Evolutionary conservation across 2,329 filamentous ascomycete genomes (phyloP).

Genomic region (Neonectria magnoliae): DNA sequence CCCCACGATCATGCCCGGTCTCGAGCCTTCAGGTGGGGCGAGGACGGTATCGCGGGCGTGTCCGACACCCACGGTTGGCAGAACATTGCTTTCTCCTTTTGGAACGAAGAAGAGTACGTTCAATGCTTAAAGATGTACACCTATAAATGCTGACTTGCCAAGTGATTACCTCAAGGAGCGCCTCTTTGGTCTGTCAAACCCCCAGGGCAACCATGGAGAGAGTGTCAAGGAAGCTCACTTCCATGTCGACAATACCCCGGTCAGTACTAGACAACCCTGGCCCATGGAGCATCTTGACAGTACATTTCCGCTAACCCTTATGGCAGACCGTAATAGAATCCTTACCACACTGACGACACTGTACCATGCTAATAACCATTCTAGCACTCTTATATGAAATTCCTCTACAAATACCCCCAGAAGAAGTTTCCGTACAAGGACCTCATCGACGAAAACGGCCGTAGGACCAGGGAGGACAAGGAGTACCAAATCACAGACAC

Average conservation of each 20-base stretch:
- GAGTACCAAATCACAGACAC: slow-evolving; percentile 96
- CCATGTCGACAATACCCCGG: slow-evolving; percentile 92
- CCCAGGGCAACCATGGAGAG: slow-evolving; percentile 96
- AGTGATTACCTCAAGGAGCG: slow-evolving; percentile 95
- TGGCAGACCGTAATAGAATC: slow-evolving; percentile 56
- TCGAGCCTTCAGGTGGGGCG: slow-evolving; percentile 92
- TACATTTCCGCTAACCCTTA: slow-evolving; percentile 35
- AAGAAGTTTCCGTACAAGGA: slow-evolving; percentile 91
- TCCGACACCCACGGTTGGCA: slow-evolving; percentile 89
- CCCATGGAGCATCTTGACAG: background rate
- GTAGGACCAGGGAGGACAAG: slow-evolving; percentile 76
- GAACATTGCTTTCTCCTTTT: slow-evolving; percentile 95
- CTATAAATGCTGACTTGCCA: slow-evolving; percentile 51
- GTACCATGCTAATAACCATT: slow-evolving; percentile 25
- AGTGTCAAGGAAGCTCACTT: slow-evolving; percentile 97
- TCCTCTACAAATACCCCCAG: slow-evolving; percentile 97
- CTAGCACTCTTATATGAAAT: slow-evolving; percentile 98
- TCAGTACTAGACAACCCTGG: slow-evolving; percentile 46
- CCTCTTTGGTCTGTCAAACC: slow-evolving; percentile 93
- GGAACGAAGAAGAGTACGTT: slow-evolving; percentile 91
- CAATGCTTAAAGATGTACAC: background rate
- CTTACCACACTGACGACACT: background rate
- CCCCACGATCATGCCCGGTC: slow-evolving; percentile 91
- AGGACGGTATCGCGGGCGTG: slow-evolving; percentile 96
- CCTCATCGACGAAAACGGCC: slow-evolving; percentile 84